These are phyloP conservation scores for Beverwykella pulmonaria DNA, from an alignment of 495 filamentous ascomycete species.

Conservation along the genomic window DNA sequence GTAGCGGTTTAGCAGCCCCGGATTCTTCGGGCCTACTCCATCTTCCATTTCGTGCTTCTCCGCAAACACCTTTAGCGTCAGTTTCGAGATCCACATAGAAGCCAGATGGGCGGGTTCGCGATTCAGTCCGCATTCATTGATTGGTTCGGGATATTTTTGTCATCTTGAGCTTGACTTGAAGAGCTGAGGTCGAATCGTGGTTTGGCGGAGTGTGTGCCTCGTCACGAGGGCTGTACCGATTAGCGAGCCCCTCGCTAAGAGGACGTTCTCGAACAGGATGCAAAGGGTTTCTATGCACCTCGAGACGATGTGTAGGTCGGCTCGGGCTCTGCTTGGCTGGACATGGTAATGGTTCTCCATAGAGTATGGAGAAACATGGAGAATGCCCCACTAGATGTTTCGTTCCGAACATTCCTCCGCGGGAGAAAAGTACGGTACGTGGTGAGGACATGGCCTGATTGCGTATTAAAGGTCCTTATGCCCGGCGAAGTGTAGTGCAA, in stretches of 20 bases:
- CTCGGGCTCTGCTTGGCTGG: neutral
- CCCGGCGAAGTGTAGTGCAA: neutral
- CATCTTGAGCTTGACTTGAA: neutral
- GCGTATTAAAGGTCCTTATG: constrained; percentile 4
- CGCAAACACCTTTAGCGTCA: constrained; percentile 1
- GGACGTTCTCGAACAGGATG: neutral
- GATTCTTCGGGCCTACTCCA: constrained; percentile 16
- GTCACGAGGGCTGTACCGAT: neutral
- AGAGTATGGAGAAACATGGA: neutral
- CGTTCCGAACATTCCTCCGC: neutral
- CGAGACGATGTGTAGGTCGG: constrained; percentile 9
- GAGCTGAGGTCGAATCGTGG: neutral
- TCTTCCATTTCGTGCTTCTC: constrained; percentile 1
- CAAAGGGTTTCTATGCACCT: neutral
- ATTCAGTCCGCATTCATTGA: neutral
- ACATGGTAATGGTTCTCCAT: neutral
- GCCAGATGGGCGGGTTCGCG: constrained; percentile 2
- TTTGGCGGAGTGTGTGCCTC: neutral
- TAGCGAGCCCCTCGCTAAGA: neutral
- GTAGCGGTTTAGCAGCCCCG: constrained; percentile 17
- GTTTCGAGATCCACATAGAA: neutral
- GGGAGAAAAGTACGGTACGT: neutral
- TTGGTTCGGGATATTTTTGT: neutral
- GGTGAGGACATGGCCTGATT: neutral
- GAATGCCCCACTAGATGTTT: neutral